Evolutionary conservation across 2,329 filamentous ascomycete species (phyloP), one percentile per base, ranked within the genome.

Genomic region (Alternaria brassicicola): DNA sequence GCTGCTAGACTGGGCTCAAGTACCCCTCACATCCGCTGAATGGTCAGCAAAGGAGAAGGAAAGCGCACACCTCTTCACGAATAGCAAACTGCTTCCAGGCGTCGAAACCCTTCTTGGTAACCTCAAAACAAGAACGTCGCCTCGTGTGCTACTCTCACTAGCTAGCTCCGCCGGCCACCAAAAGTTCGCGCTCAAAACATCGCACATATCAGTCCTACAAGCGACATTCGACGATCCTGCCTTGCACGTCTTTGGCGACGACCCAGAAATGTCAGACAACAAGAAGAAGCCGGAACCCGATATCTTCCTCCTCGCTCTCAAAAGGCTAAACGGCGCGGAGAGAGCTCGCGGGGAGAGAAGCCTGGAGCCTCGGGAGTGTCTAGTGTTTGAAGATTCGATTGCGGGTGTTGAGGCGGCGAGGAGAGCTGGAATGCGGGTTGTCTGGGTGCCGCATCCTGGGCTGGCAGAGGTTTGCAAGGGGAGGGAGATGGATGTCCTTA

Each of bases 1-100:
- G 10, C 55, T 69, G 13, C 54, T 70, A 25, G 52, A 67, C 12
- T 70, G 64, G 64, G 66, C 66, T 3, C 54, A 67, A 35, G 43
- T 70, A 28, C 57, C 58, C 13, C 64, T 69, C 36, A 55, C 66
- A 9, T 38, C 58, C 5, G 33, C 45, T 1, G 57, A 70, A 55
- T 70, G 62, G 62, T 62, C 62, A 30, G 47, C 57, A 10, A 57
- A 59, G 41, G 64, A 64, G 13, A 57, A 57, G 7, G 31, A 41
- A 2, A 21, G 61, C 21, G 56, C 52, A 2, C 45, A 63, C 31
- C 52, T 63, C 5, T 69, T 69, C 55, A 53, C 23, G 6, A 55
- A 55, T 1, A 67, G 53, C 51, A 48, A 48, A 9, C 5, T 31
- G 2, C 43, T 57, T 4, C 7, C 55, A 2, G 55, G 55, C 8